Conservation (phyloP, 2,329 filamentous ascomycete genomes). For the Aspergillus niger region DNA sequence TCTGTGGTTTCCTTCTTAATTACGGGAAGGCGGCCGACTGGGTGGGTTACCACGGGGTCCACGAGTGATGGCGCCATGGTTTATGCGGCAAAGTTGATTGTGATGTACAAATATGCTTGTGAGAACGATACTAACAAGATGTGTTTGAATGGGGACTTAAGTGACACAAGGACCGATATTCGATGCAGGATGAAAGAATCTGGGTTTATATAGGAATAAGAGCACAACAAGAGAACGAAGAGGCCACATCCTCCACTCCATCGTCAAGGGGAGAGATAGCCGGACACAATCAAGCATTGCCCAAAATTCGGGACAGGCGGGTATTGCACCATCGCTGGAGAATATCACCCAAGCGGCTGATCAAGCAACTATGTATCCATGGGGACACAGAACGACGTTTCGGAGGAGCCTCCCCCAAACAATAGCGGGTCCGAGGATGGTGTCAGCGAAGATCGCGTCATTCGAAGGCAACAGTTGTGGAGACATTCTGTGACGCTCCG, state of each 20-base stretch:
- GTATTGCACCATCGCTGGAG: constrained; percentile 34
- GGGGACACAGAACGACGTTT: neutral
- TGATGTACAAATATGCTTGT: neutral
- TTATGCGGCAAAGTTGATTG: neutral
- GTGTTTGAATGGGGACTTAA: neutral
- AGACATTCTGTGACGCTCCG: neutral
- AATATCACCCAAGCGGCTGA: constrained; percentile 28
- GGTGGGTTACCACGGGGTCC: constrained; percentile 24
- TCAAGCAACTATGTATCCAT: neutral
- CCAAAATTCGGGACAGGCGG: constrained; percentile 18
- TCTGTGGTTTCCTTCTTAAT: constrained; percentile 21
- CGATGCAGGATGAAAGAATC: neutral
- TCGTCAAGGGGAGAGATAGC: neutral
- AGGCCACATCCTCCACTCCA: neutral
- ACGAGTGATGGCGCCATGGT: constrained; percentile 37
- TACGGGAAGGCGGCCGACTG: constrained; percentile 17
- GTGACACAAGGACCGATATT: neutral
- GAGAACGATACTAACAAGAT: neutral
- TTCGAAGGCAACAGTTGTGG: constrained; percentile 2
- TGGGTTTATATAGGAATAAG: constrained; percentile 5
- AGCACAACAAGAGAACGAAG: neutral
- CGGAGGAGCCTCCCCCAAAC: neutral
- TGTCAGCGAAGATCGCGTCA: constrained; percentile 10
- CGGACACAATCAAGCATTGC: constrained; percentile 16
- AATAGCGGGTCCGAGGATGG: neutral